Conservation (phyloP, 495 filamentous ascomycete species). For the Trichoderma virens region DNA sequence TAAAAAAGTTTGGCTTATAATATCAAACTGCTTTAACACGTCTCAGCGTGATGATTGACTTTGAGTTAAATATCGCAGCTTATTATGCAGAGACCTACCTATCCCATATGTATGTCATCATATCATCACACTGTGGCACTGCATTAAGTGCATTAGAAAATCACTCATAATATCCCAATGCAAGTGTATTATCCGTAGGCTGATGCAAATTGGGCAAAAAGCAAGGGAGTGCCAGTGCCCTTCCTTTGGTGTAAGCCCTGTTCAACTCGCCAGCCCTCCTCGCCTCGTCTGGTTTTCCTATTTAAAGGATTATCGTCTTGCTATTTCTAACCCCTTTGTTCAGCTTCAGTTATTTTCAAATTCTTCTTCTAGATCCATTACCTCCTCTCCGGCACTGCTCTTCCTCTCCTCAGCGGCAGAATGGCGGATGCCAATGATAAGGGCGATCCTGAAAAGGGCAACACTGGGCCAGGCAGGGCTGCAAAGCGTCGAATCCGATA, state of each 20-base stretch:
- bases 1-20: not conserved
- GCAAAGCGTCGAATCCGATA: not conserved
- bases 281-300: not conserved
- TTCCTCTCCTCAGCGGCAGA: not conserved
- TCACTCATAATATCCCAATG: not conserved
- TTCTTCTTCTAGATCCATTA: not conserved
- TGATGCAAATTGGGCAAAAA: not conserved
- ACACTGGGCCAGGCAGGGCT: not conserved
- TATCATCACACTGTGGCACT: not conserved
- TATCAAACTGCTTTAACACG: too few species aligned
- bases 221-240: not conserved
- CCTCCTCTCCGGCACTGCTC: not conserved
- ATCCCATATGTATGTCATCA: not conserved
- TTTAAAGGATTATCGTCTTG: not conserved
- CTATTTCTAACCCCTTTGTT: not conserved
- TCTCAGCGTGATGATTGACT: too few species aligned
- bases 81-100: not conserved
- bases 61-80: not conserved
- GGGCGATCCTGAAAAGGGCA: not conserved
- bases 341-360: not conserved
- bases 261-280: not conserved
- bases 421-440: not conserved
- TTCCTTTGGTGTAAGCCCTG: not conserved
- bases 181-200: not conserved
- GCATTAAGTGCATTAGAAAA: not conserved